Base-by-base conservation (phyloP, 1,139 yeast species). In the Candida dubliniensis region DNA sequence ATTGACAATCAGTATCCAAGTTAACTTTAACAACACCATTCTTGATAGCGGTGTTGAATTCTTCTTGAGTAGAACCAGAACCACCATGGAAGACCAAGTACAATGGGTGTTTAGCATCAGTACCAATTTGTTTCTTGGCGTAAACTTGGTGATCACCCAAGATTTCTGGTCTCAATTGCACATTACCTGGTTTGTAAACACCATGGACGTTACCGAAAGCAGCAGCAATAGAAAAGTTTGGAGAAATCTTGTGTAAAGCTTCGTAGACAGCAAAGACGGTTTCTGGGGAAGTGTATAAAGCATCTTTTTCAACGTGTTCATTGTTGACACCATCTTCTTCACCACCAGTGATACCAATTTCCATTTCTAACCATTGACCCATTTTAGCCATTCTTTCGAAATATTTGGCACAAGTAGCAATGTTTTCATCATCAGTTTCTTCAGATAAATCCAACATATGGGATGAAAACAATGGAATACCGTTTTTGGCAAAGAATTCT, bases 21-120 rank as follows among this genome's bases (percentile, higher is more conserved):
- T 93, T 95, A 69, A 95, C 99, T 87, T 93, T 93, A 67, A 91
- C 96, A 60, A 91, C 98, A 80, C 99, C 99, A 75, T 81, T 77
- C 70, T 69, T 71, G 74, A 93, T 93, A 67, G 91, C 99, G 59
- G 84, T 82, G 76, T 87, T 87, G 71, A 87, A 93, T 76, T 95
- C 99, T 56, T 77, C 71, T 75, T 87, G 95, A 57, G 95, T 64
- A 44, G 99, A 95, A 73, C 99, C 99, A 51, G 99, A 93, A 73
- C 99, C 99, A 78, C 99, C 99, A 82, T 93, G 99, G 97, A 93
- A 93, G 57, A 93, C 99, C 64, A 93, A 82, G 87, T 84, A 95
- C 67, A 93, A 79, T 70, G 99, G 99, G 73, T 81, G 78, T 58
- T 74, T 68, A 56, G 72, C 67, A 46, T 69, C 64, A 57, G 85